phyloP scores from a whole-genome alignment of 305 asterid genomes.

The Solanum chacoense region DNA sequence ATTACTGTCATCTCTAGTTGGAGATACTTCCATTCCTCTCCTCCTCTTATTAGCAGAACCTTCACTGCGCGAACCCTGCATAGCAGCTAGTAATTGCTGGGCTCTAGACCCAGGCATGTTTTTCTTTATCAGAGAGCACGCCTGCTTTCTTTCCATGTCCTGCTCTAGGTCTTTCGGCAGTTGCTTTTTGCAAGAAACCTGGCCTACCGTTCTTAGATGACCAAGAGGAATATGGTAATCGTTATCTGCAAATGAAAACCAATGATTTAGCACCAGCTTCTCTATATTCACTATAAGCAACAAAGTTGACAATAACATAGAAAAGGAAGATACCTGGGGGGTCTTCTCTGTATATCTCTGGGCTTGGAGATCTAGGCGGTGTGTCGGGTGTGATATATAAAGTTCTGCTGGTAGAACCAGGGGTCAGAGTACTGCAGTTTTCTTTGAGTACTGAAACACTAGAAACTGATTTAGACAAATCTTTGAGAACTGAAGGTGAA shows the following conservation, averaged over 20 bases:
- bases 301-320: background rate
- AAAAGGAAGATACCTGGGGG: constrained; percentile 33
- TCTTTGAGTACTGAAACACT: constrained; percentile 14
- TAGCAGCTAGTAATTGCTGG: constrained; percentile 46
- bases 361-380: constrained; percentile 55
- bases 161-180: constrained; percentile 52
- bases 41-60: constrained; percentile 42
- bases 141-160: constrained; percentile 46
- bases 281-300: background rate
- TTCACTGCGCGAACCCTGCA: constrained; percentile 23
- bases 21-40: constrained; percentile 25
- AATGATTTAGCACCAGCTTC: background rate
- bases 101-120: constrained; percentile 38
- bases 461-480: background rate
- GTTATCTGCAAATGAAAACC: constrained; percentile 24
- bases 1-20: constrained; percentile 12
- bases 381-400: constrained; percentile 10
- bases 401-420: background rate
- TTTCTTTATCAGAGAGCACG: constrained; percentile 30
- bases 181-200: constrained; percentile 49
- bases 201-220: constrained; percentile 22
- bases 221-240: constrained; percentile 26
- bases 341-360: constrained; percentile 60
- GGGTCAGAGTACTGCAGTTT: constrained; percentile 10
- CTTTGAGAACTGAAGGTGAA: constrained; percentile 22